Percentiles rank a stretch among this genome's conserved stretches.
phyloP scores from a whole-genome alignment of 176 grass and related monocot genomes.

The Bolboschoenus planiculmis region DNA sequence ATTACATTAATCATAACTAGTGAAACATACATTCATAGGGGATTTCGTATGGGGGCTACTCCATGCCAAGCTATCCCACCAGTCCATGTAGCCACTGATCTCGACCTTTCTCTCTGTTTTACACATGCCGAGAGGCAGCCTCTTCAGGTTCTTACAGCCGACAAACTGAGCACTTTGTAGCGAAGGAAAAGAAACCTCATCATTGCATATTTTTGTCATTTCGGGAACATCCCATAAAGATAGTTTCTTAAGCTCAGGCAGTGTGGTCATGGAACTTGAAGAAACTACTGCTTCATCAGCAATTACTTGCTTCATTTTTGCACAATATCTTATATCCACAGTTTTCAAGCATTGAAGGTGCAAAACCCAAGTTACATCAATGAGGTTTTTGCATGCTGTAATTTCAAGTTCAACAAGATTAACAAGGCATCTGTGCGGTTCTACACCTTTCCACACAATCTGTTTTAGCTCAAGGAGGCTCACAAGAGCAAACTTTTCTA shows the following conservation, averaged over 20 bases:
- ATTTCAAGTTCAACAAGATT: not conserved
- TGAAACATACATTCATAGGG: not conserved
- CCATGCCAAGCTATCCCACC: not conserved
- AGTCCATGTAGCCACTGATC: not conserved
- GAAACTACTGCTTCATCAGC: not conserved
- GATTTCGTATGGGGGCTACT: not conserved
- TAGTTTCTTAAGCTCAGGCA: not conserved
- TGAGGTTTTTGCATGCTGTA: not conserved
- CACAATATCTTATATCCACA: not conserved
- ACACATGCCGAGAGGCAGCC: not conserved
- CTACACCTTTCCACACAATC: not conserved
- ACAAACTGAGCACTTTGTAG: not conserved
- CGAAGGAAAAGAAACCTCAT: not conserved
- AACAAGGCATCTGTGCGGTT: not conserved
- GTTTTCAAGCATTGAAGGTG: not conserved
- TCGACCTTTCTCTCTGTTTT: not conserved
- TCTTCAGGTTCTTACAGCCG: not conserved
- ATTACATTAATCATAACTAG: not conserved
- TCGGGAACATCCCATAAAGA: not conserved
- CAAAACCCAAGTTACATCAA: not conserved
- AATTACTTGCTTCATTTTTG: not conserved
- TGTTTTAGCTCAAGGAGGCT: not conserved
- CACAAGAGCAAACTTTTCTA: not conserved
- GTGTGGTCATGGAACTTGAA: not conserved
- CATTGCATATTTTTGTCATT: not conserved